A percentile compares a stretch with the other conserved stretches of the same genome.
These are phyloP conservation scores for Coemansia javaensis DNA, from an alignment of 192 early-diverging fungal species.

Conservation along the genomic window DNA sequence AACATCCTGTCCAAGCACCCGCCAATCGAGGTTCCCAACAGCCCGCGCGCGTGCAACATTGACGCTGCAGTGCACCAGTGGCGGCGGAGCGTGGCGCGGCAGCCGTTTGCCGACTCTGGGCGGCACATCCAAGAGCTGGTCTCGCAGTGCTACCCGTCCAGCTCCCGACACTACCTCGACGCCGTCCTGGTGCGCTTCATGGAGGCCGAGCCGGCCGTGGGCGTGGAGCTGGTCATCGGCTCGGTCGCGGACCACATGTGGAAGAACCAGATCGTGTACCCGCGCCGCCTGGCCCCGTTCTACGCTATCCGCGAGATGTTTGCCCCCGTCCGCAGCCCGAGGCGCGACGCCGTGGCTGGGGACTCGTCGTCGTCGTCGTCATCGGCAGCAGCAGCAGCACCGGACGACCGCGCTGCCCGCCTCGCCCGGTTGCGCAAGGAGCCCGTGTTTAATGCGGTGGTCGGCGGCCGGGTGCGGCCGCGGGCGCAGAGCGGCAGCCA, in stretches of 20 bases:
- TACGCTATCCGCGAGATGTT: slow-evolving; percentile 43
- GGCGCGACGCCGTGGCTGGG: not conserved
- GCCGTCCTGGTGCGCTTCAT: slow-evolving; percentile 39
- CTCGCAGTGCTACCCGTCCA: slow-evolving; percentile 32
- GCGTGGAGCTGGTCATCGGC: slow-evolving; percentile 41
- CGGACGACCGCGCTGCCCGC: slow-evolving; percentile 3
- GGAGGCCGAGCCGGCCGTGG: slow-evolving; percentile 29
- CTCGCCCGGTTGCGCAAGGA: slow-evolving; percentile 9
- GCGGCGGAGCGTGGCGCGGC: slow-evolving; percentile 23
- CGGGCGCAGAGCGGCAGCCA: not conserved
- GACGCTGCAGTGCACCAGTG: slow-evolving; percentile 15
- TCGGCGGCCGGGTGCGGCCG: slow-evolving; percentile 30
- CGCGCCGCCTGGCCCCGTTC: slow-evolving; percentile 22
- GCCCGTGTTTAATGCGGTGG: slow-evolving; percentile 39
- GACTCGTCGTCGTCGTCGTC: not conserved
- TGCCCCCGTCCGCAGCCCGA: not conserved
- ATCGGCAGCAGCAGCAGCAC: not conserved
- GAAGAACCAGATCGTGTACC: slow-evolving; percentile 27
- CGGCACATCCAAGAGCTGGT: slow-evolving; percentile 24
- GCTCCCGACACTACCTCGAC: slow-evolving; percentile 27
- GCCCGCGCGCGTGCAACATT: slow-evolving; percentile 20
- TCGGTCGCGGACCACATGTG: slow-evolving; percentile 41
- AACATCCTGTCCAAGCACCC: slow-evolving; percentile 22
- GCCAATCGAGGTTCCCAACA: slow-evolving; percentile 22
- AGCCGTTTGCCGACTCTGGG: slow-evolving; percentile 20